Evolutionary conservation across 805 yeast species (phyloP), one percentile per base, ranked within the genome.

Genomic region (Grigorovia transvaalensis): DNA sequence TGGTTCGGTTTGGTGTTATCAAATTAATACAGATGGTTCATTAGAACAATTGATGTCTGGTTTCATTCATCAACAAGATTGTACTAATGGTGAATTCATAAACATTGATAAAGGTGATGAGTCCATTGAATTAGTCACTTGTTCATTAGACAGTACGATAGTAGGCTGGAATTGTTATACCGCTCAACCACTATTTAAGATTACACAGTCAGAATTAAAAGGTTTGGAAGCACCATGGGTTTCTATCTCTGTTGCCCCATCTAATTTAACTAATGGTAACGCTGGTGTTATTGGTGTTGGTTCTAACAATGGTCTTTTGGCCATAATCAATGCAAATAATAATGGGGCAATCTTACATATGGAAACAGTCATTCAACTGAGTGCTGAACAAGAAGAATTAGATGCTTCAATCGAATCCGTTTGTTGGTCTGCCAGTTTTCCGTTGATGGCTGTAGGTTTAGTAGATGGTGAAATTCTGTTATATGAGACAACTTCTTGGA

Each of bases 1-100:
- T 67, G 99, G 99, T 2, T 84, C 96, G 0, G 95, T 90, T 3
- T 91, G 96, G 96, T 88, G 84, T 29, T 93, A 89, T 65, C 87
- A 84, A 62, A 76, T 90, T 44, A 82, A 78, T 74, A 55, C 57
- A 11, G 67, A 69, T 23, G 78, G 84, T 49, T 68, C 78, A 11
- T 68, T 85, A 50, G 88, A 81, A 53, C 85, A 82, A 64, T 69
- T 86, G 41, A 83, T 86, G 84, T 74, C 84, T 47, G 93, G 91
- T 2, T 85, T 84, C 63, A 80, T 84, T 18, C 98, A 91, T 69
- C 81, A 85, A 53, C 69, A 77, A 53, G 93, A 90, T 59, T 83
- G 91, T 65, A 85, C 90, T 33, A 80, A 76, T 56, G 97, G 96
- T 51, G 75, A 73, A 17, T 93, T 93, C 65, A 78, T 85, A 45